Evolutionary conservation across 2,329 filamentous ascomycete genomes (phyloP).

Genomic region (Scolecobasidium constrictum): DNA sequence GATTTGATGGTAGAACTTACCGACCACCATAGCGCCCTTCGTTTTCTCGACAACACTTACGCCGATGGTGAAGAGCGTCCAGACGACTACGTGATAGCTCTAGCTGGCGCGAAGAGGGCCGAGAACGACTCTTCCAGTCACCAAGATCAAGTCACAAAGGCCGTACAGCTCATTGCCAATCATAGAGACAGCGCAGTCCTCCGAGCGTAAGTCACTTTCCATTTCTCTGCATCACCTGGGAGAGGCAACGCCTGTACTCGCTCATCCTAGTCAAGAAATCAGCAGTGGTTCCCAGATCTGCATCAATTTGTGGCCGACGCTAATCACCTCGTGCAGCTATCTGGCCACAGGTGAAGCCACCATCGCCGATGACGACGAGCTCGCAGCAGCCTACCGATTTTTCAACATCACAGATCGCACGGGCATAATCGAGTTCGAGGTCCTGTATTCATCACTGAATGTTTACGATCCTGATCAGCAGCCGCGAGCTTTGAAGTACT

Average conservation of each 20-base stretch:
- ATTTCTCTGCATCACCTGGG: too few species aligned
- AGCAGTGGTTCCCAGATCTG: too few species aligned
- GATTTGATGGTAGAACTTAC: slow-evolving; percentile 30
- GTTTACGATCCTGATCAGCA: slow-evolving; percentile 4
- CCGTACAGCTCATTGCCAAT: slow-evolving; percentile 48
- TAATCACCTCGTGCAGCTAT: too few species aligned
- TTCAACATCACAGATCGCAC: slow-evolving; percentile 41
- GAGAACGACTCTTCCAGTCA: slow-evolving; percentile 37
- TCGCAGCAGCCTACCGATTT: slow-evolving; percentile 25
- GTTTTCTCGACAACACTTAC: slow-evolving; percentile 5
- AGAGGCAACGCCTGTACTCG: too few species aligned
- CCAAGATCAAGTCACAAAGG: slow-evolving; percentile 41
- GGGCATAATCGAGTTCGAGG: slow-evolving; percentile 36
- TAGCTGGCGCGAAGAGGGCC: slow-evolving; percentile 26
- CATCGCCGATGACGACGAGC: slow-evolving; percentile 34
- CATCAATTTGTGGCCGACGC: too few species aligned
- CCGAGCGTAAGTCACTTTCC: slow-evolving; percentile 13
- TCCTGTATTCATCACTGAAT: slow-evolving; percentile 15
- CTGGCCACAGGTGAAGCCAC: slow-evolving; percentile 39
- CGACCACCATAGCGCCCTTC: slow-evolving; percentile 49
- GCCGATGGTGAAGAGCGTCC: not conserved
- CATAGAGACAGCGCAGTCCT: slow-evolving; percentile 45
- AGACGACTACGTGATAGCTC: slow-evolving; percentile 5
- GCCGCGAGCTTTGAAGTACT: slow-evolving; percentile 6
- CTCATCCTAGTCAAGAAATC: too few species aligned